Percentiles rank a stretch among this genome's conserved stretches.
Conservation (phyloP, 805 yeast genomes). For the Starmerella vaccinii region DNA sequence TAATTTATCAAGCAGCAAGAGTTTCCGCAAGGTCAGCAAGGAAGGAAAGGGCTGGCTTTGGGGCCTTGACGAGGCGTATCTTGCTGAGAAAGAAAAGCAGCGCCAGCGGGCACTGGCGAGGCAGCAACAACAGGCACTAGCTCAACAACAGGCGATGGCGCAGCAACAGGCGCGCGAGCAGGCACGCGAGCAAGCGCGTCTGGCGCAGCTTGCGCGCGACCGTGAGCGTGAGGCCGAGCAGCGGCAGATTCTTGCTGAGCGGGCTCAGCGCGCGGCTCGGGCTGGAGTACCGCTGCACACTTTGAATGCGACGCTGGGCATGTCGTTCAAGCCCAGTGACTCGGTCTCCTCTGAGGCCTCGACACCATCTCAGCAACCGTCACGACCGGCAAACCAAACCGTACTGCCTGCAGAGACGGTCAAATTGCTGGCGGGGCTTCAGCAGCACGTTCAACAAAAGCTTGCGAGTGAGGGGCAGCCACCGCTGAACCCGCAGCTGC, state of each 20-base stretch:
- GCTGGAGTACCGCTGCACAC: slow-evolving; percentile 21
- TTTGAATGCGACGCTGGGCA: slow-evolving; percentile 13
- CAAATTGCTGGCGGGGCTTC: slow-evolving; percentile 70
- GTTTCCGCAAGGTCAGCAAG: slow-evolving; percentile 68
- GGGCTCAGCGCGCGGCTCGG: slow-evolving; percentile 22
- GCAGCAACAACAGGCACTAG: slow-evolving; percentile 27
- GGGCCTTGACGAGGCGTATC: slow-evolving; percentile 80
- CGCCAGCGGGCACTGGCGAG: slow-evolving; percentile 39
- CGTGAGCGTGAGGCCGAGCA: slow-evolving; percentile 23
- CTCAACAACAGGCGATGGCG: slow-evolving; percentile 28
- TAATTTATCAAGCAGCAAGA: slow-evolving; percentile 74
- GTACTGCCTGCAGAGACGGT: slow-evolving; percentile 48
- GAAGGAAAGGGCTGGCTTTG: slow-evolving; percentile 94
- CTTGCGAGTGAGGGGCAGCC: slow-evolving; percentile 65
- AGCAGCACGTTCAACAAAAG: slow-evolving; percentile 71
- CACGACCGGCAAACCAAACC: slow-evolving; percentile 10
- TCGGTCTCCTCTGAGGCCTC: neutral
- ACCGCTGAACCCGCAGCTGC: slow-evolving; percentile 64
- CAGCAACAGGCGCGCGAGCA: slow-evolving; percentile 26
- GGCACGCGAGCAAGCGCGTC: slow-evolving; percentile 22
- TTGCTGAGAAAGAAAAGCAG: slow-evolving; percentile 68
- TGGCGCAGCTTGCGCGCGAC: slow-evolving; percentile 23
- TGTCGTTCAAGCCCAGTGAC: neutral
- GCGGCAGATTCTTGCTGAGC: slow-evolving; percentile 19
- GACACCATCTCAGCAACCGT: neutral